phyloP scores from a whole-genome alignment of 2,329 filamentous ascomycete species.

The Aspergillus sp. region DNA sequence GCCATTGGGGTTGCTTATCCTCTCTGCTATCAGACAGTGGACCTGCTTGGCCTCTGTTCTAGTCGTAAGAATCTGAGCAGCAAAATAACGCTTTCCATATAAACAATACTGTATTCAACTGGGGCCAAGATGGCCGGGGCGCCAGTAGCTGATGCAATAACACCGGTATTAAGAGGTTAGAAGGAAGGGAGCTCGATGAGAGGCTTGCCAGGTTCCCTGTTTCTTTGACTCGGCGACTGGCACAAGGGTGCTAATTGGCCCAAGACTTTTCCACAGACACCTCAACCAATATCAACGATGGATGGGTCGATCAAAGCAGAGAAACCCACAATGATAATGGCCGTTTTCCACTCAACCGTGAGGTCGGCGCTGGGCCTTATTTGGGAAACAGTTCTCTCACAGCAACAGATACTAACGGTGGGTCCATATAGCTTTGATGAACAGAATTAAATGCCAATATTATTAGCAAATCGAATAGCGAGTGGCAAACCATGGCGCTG shows the following conservation, averaged over 20 bases:
- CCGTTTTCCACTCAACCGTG: neutral
- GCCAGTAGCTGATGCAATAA: constrained; percentile 5
- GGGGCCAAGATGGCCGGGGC: neutral
- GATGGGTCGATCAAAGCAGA: neutral
- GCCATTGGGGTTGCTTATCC: neutral
- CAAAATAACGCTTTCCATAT: neutral
- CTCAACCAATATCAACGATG: neutral
- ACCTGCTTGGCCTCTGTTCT: neutral
- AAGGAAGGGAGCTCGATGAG: neutral
- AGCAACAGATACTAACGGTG: neutral
- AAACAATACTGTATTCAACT: neutral
- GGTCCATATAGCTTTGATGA: neutral
- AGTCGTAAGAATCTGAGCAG: neutral
- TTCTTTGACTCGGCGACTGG: neutral
- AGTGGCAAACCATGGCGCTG: constrained; percentile 7
- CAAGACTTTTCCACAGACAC: neutral
- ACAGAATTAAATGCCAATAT: neutral
- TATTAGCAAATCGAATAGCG: constrained; percentile 1
- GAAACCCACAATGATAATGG: neutral
- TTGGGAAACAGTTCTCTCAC: neutral
- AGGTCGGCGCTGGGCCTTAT: neutral
- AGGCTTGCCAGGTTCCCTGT: neutral
- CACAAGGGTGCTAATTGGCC: neutral
- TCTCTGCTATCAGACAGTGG: neutral
- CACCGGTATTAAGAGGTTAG: constrained; percentile 3